phyloP scores from a whole-genome alignment of 495 filamentous ascomycete species.

The Penicillium robsamsonii region DNA sequence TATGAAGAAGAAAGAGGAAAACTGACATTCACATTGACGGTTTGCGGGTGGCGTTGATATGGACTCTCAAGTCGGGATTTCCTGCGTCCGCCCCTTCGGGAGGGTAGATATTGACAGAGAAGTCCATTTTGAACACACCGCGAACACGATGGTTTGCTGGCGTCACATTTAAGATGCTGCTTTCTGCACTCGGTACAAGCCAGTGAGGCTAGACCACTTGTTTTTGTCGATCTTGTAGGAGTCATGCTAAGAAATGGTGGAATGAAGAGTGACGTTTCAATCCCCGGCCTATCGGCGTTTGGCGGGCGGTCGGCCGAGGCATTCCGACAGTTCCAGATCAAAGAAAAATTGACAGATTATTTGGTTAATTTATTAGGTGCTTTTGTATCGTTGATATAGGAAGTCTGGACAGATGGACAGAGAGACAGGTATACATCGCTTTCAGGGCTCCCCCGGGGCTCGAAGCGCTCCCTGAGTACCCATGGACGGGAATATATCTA shows the following conservation, averaged over 20 bases:
- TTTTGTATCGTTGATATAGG: neutral
- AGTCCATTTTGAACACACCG: slow-evolving; percentile 33
- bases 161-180: slow-evolving; percentile 46
- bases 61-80: slow-evolving; percentile 29
- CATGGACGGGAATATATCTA: too few relatives aligned
- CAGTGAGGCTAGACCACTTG: slow-evolving; percentile 29
- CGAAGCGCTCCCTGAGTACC: too few relatives aligned
- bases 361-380: neutral
- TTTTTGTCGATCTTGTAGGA: slow-evolving; percentile 18
- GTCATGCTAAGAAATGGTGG: slow-evolving; percentile 14
- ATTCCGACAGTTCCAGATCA: neutral
- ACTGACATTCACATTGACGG: slow-evolving; percentile 16
- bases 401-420: neutral
- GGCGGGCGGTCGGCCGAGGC: neutral
- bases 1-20: neutral
- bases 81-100: slow-evolving; percentile 37
- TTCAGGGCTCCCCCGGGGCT: too few relatives aligned
- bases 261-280: slow-evolving; percentile 6
- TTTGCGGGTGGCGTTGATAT: slow-evolving; percentile 12
- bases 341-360: neutral
- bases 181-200: slow-evolving; percentile 46
- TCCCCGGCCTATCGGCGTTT: slow-evolving; percentile 4
- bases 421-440: too few relatives aligned
- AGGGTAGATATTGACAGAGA: slow-evolving; percentile 39
- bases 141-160: slow-evolving; percentile 35